Conservation (phyloP, 2,329 filamentous ascomycete genomes). For the Cladophialophora carrionii region DNA sequence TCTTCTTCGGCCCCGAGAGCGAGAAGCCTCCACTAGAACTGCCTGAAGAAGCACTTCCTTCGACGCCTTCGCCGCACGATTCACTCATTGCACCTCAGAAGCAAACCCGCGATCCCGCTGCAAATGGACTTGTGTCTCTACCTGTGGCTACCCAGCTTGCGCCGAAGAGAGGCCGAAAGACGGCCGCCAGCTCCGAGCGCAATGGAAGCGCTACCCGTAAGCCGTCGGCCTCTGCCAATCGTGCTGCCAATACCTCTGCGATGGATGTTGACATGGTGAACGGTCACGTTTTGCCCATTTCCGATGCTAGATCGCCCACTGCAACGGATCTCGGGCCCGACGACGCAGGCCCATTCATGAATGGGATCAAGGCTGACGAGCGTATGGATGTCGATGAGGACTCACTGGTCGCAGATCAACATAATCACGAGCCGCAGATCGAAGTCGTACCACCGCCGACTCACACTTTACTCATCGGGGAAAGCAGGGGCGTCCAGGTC, state of each 20-base stretch:
- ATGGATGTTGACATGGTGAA: slow-evolving; percentile 37
- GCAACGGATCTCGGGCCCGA: slow-evolving; percentile 46
- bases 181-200: slow-evolving; percentile 38
- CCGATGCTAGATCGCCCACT: slow-evolving; percentile 35
- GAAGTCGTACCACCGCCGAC: slow-evolving; percentile 39
- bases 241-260: slow-evolving; percentile 39
- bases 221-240: slow-evolving; percentile 38
- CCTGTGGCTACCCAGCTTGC: slow-evolving; percentile 37
- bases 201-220: slow-evolving; percentile 43
- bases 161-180: slow-evolving; percentile 42
- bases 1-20: slow-evolving; percentile 54
- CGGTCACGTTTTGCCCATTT: slow-evolving; percentile 31
- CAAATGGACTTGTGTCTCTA: slow-evolving; percentile 43
- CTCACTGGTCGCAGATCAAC: slow-evolving; percentile 45
- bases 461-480: slow-evolving; percentile 50
- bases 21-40: slow-evolving; percentile 39
- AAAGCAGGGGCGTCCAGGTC: slow-evolving; percentile 54
- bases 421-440: slow-evolving; percentile 34
- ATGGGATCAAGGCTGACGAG: slow-evolving; percentile 37
- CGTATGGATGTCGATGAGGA: slow-evolving; percentile 47
- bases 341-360: slow-evolving; percentile 41
- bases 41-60: slow-evolving; percentile 37
- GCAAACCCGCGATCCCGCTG: slow-evolving; percentile 43
- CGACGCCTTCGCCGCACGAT: slow-evolving; percentile 41
- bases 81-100: slow-evolving; percentile 39